Base-by-base conservation (phyloP, 106 monocot species). In the Dactylorhiza incarnata region DNA sequence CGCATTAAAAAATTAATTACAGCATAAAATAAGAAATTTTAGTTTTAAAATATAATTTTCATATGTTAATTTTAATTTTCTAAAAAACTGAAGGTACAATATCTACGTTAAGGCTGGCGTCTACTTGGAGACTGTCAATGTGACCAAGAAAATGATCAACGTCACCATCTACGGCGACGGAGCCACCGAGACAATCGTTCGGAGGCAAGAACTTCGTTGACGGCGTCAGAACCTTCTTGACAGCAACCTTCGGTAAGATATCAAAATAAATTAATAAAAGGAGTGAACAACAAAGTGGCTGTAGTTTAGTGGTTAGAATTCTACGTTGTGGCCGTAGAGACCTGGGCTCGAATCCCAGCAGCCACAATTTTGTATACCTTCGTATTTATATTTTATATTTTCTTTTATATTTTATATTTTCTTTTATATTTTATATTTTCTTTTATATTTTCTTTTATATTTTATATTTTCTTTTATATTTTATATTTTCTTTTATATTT, bases 271-370 rank as follows among this genome's bases (percentile, higher is more conserved):
- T 63, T 8, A 63, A 63, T 11, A 4, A 5, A 37, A 0, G 3
- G 3, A 1, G 2, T 37, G 3, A 37, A 2, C 37, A 37, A 0
- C 37, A 13, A 1, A 2, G 83, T 90, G 90, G 85, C 87, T 90
- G 87, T 87, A 87, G 85, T 90, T 90, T 91, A 83, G 85, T 91
- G 85, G 81, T 87, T 17, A 91, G 83, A 87, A 91, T 87, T 87
- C 83, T 78, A 90, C 87, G 90, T 87, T 90, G 87, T 87, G 85
- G 85, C 85, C 87, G 87, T 87, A 79, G 83, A 89, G 86, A 89
- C 89, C 89, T 89, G 84, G 86, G 89, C 83, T 89, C 89, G 86
- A 89, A 84, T 89, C 83, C 89, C 86, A 89, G 86, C 83, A 89
- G 84, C 89, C 83, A 89, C 86, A 84, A 3, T 37, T 37, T 37